Base-by-base conservation (phyloP, 2,329 filamentous ascomycete genomes). In the Emydomyces testavorans region DNA sequence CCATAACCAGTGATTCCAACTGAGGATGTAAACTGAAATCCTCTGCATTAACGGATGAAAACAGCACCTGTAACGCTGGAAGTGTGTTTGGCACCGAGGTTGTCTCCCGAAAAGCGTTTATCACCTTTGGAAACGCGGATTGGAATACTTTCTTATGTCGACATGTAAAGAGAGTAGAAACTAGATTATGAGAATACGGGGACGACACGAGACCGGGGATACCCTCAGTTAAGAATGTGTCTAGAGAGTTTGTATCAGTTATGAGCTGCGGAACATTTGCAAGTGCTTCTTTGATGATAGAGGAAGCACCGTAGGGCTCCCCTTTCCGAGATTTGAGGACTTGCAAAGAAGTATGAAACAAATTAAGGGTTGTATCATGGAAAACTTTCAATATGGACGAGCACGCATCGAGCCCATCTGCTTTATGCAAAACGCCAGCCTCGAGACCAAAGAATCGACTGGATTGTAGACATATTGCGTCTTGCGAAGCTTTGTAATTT, bases 401-500 rank as follows among this genome's bases (percentile, higher is more conserved):
- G 36, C 63, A 58, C 34, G 45, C 54, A 20, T 55, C 60, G 31
- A 48, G 57, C 37, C 53, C 61, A 21, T 48, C 52, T 28, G 53
- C 51, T 46, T 55, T 57, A 13, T 57, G 53, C 23, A 69, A 54
- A 20, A 72, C 50, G 16, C 66, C 63, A 38, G 61, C 54, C 52
- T 72, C 71, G 7, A 87, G 64, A 1, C 74, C 66, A 51, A 84
- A 82, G 67, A 86, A 86, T 0, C 84, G 79, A 38, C 73, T 70
- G 0, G 81, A 80, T 56, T 83, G 76, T 5, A 79, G 72, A 7
- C 78, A 76, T 21, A 94, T 73, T 34, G 71, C 70, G 43, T 78
- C 73, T 60, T 94, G 87, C 0, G 86, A 93, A 35, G 73, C 72
- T 21, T 77, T 73, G 55, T 85, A 85, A 15, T 87, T 83, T 52